Conservation (phyloP, 2,329 filamentous ascomycete genomes). For the Cryphonectria parasitica region DNA sequence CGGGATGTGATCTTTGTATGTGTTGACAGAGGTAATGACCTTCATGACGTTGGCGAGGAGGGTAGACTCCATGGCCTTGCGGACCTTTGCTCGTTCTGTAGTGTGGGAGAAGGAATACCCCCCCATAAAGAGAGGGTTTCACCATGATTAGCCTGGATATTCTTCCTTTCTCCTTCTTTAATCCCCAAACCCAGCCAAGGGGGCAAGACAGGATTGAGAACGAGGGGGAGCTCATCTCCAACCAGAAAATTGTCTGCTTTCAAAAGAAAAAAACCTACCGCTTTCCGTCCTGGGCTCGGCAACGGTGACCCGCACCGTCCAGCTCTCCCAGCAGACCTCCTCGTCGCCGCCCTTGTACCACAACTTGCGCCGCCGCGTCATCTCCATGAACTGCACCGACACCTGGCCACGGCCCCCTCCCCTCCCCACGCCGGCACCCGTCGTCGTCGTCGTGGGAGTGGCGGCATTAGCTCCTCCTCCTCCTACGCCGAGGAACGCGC, state of each 20-base stretch:
- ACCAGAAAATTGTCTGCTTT: too few relatives aligned
- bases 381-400: slow-evolving; percentile 92
- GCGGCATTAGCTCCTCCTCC: neutral
- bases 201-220: too few relatives aligned
- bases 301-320: slow-evolving; percentile 92
- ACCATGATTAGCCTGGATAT: neutral
- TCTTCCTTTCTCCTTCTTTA: neutral
- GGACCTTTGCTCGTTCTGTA: slow-evolving; percentile 82
- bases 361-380: slow-evolving; percentile 73
- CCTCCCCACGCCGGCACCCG: slow-evolving; percentile 17
- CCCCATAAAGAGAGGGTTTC: neutral
- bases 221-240: too few relatives aligned
- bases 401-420: slow-evolving; percentile 75
- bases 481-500: slow-evolving; percentile 21
- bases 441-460: neutral
- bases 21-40: slow-evolving; percentile 84
- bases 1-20: slow-evolving; percentile 93
- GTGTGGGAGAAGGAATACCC: neutral
- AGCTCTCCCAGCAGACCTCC: slow-evolving; percentile 95
- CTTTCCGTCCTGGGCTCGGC: slow-evolving; percentile 87
- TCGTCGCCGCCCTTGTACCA: slow-evolving; percentile 82
- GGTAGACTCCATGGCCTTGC: slow-evolving; percentile 87
- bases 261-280: slow-evolving; percentile 60
- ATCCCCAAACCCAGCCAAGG: too few relatives aligned
- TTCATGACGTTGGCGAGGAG: slow-evolving; percentile 87